These are phyloP conservation scores for Aureobasidium sp. DNA, from an alignment of 2,329 filamentous ascomycete species.

Conservation along the genomic window DNA sequence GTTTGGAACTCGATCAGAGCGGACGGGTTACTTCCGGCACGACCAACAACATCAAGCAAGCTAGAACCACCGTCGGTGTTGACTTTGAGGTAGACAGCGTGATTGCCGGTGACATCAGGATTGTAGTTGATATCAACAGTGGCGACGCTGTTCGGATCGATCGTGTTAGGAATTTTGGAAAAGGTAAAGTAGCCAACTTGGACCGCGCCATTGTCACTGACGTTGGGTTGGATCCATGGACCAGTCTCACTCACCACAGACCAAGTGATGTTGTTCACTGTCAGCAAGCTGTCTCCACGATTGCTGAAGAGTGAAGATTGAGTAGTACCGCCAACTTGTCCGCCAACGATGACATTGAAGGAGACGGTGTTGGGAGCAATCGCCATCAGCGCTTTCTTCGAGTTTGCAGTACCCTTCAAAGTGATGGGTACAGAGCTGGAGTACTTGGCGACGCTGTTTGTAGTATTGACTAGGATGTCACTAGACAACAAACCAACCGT, in stretches of 20 bases:
- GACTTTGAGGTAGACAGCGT: constrained; percentile 41
- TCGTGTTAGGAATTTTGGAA: constrained; percentile 36
- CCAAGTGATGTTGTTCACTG: constrained; percentile 37
- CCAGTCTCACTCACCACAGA: constrained; percentile 37
- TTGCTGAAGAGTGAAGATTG: constrained; percentile 44
- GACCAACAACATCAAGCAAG: constrained; percentile 41
- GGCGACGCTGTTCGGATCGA: constrained; percentile 32
- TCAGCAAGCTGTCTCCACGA: constrained; percentile 39
- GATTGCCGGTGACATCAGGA: constrained; percentile 39
- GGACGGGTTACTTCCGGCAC: constrained; percentile 41
- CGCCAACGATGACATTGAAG: constrained; percentile 42
- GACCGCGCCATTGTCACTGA: constrained; percentile 24
- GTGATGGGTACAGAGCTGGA: constrained; percentile 39
- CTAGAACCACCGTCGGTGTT: constrained; percentile 44
- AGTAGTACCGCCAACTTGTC: constrained; percentile 26
- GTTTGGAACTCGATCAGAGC: constrained; percentile 49
- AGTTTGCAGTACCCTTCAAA: constrained; percentile 43
- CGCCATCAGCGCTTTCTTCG: constrained; percentile 36
- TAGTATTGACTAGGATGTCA: constrained; percentile 41
- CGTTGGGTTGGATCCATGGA: constrained; percentile 34
- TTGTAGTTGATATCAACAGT: constrained; percentile 42
- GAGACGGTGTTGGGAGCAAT: constrained; percentile 42
- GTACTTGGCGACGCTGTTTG: constrained; percentile 39
- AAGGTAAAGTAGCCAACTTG: constrained; percentile 43
- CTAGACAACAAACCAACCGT: constrained; percentile 42